Evolutionary conservation across 306 rosid species (phyloP), one percentile per base, ranked within the genome.

Genomic region (Cicer arietinum): DNA sequence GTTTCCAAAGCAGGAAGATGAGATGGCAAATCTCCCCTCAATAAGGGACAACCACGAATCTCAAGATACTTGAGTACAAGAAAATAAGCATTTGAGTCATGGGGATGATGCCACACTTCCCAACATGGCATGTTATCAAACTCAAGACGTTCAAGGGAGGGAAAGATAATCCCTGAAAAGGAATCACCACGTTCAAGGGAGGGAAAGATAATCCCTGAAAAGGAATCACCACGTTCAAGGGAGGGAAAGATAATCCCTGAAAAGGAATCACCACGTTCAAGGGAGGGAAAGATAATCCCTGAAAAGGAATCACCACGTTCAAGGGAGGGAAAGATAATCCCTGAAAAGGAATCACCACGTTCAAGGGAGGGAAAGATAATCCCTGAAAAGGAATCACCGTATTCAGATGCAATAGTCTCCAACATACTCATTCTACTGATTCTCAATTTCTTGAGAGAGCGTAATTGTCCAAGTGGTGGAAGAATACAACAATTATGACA

Each of bases 391-490:
- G 35, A 10, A 44, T 6, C 14, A 61, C 6, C 12, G 0, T 39
- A 44, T 16, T 45, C 52, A 45, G 1, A 43, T 17, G 2, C 1
- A 43, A 66, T 43, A 10, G 35, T 44, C 71, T 18, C 41, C 0
- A 66, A 1, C 44, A 35, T 60, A 30, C 3, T 35, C 43, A 35
- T 12, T 35, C 2, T 0, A 11, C 0, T 0, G 0, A 60, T 60
- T 2, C 0, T 11, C 10, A 60, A 30, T 0, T 6, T 0, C 44
- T 30, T 60, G 18, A 60, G 44, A 30, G 44, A 60, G 20, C 0
- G 10, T 35, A 60, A 60, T 35, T 60, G 44, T 60, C 66, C 44
- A 60, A 60, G 44, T 60, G 66, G 44, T 60, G 66, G 66, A 60
- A 60, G 44, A 10, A 60, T 60, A 35, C 44, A 60, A 60, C 66